Evolutionary conservation across 2,329 filamentous ascomycete species (phyloP).

Genomic region (Talaromyces funiculosus): DNA sequence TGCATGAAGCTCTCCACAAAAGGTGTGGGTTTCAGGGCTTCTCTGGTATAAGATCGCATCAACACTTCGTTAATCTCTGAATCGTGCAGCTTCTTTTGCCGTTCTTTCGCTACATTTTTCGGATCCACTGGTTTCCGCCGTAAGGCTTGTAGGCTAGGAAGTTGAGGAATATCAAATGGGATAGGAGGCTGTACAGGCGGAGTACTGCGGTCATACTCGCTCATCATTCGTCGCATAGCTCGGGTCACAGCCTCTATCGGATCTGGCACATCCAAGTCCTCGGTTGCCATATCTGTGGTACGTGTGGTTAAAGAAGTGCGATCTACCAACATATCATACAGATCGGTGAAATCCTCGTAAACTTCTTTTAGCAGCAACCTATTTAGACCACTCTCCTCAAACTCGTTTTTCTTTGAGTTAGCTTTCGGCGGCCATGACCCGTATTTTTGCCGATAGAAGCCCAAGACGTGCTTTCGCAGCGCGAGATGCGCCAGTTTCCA

Average conservation of each 20-base stretch:
- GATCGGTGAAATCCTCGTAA: slow-evolving; percentile 75
- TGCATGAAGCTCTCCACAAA: slow-evolving; percentile 46
- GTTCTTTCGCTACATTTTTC: slow-evolving; percentile 70
- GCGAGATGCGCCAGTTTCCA: slow-evolving; percentile 72
- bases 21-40: slow-evolving; percentile 51
- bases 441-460: slow-evolving; percentile 63
- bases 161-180: slow-evolving; percentile 77
- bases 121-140: slow-evolving; percentile 59
- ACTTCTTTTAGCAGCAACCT: slow-evolving; percentile 73
- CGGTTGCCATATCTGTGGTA: slow-evolving; percentile 61
- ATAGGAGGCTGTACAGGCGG: slow-evolving; percentile 87
- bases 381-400: slow-evolving; percentile 81
- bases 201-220: slow-evolving; percentile 82
- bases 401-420: slow-evolving; percentile 82
- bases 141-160: slow-evolving; percentile 64
- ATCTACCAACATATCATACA: slow-evolving; percentile 87
- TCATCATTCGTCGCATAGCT: slow-evolving; percentile 71
- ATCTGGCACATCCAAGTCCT: slow-evolving; percentile 45
- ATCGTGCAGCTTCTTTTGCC: slow-evolving; percentile 66
- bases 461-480: slow-evolving; percentile 67
- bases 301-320: slow-evolving; percentile 71
- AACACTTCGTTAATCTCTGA: slow-evolving; percentile 72
- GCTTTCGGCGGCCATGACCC: slow-evolving; percentile 88
- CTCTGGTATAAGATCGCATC: slow-evolving; percentile 75
- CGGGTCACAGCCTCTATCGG: slow-evolving; percentile 56